These are phyloP conservation scores for Panus rudis DNA, from an alignment of 768 basidiomycete species.

Conservation along the genomic window DNA sequence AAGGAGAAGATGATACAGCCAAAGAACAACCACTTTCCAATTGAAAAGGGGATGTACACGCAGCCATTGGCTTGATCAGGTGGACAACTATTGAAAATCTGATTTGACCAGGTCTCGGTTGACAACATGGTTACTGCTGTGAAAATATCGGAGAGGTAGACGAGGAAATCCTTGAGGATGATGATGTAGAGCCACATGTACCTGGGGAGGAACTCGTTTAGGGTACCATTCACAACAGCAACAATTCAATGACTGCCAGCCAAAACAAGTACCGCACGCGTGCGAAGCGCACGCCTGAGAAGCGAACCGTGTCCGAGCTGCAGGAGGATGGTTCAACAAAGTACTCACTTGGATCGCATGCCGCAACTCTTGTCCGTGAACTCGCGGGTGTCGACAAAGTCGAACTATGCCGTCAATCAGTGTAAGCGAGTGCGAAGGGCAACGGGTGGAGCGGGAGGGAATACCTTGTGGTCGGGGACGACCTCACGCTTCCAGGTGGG, in stretches of 20 bases:
- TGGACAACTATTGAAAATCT: slow-evolving; percentile 77
- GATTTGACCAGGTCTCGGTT: slow-evolving; percentile 83
- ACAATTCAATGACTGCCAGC: neutral
- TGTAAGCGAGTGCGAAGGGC: neutral
- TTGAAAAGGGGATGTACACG: slow-evolving; percentile 78
- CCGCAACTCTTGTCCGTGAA: slow-evolving; percentile 83
- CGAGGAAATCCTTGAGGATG: slow-evolving; percentile 91
- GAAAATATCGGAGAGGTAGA: slow-evolving; percentile 97
- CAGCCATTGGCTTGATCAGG: slow-evolving; percentile 49
- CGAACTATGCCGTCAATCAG: slow-evolving; percentile 53
- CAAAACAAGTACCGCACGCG: neutral
- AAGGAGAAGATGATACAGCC: slow-evolving; percentile 99
- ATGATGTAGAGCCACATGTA: slow-evolving; percentile 92
- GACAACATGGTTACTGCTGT: slow-evolving; percentile 95
- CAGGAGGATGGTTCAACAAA: neutral
- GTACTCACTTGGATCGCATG: slow-evolving; percentile 74
- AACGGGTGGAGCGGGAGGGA: slow-evolving; percentile 10
- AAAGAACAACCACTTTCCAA: slow-evolving; percentile 95
- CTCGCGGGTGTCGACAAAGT: slow-evolving; percentile 91
- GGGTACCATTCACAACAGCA: neutral
- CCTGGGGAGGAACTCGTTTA: slow-evolving; percentile 39
- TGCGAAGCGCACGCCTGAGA: neutral
- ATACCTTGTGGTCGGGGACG: slow-evolving; percentile 95
- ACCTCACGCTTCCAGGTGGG: slow-evolving; percentile 95
- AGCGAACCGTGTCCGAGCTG: neutral